Conservation (phyloP, 768 basidiomycete genomes). For the Xerocomellus chrysenteron region DNA sequence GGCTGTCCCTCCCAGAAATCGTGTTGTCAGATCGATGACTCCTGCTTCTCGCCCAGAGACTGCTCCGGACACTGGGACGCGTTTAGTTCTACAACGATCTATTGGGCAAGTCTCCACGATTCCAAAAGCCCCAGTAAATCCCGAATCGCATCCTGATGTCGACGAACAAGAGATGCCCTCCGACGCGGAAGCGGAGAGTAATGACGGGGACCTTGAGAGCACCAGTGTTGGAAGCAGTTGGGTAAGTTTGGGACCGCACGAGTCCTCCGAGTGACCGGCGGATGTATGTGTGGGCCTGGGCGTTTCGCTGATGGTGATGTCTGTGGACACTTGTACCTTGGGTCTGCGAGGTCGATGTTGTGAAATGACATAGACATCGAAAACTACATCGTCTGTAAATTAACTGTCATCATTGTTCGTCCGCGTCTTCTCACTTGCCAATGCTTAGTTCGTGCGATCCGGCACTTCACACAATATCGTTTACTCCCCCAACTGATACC, state of each 20-base stretch:
- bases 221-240: constrained; percentile 62
- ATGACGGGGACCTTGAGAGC: constrained; percentile 49
- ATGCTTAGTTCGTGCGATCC: not conserved
- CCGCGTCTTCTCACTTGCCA: not conserved
- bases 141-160: constrained; percentile 12
- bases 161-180: constrained; percentile 48
- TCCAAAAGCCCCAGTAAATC: constrained; percentile 8
- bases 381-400: constrained; percentile 8
- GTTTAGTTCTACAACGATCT: constrained; percentile 3
- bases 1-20: constrained; percentile 33
- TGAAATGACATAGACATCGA: not conserved
- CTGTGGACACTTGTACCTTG: not conserved
- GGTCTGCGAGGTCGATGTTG: not conserved
- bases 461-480: not conserved
- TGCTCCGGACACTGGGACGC: not conserved
- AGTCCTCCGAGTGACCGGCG: constrained; percentile 17
- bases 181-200: constrained; percentile 70
- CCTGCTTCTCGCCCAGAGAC: constrained; percentile 13
- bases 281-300: not conserved
- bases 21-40: constrained; percentile 17
- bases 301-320: not conserved
- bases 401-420: not conserved
- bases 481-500: not conserved
- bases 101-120: constrained; percentile 6
- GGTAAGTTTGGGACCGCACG: constrained; percentile 53